Evolutionary conservation across 257 asterid genomes (phyloP).

Genomic region (Nicotiana undulata): DNA sequence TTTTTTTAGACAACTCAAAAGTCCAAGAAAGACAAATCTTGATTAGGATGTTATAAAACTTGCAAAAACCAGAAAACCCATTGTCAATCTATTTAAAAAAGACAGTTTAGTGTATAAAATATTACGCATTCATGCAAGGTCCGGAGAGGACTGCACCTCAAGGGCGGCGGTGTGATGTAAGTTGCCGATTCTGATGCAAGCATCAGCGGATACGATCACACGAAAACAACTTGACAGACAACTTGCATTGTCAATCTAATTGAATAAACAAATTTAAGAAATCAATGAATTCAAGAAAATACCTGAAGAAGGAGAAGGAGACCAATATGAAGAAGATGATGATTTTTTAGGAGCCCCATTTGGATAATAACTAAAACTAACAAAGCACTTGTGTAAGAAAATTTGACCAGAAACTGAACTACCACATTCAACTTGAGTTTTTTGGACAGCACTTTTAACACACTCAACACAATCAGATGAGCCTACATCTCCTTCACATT

Average conservation of each 20-base stretch:
- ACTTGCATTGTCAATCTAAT: not conserved
- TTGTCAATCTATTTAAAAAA: not conserved
- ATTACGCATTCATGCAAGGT: no score
- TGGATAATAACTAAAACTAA: constrained; percentile 54
- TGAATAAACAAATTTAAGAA: not conserved
- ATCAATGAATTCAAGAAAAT: not conserved
- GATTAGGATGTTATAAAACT: not conserved
- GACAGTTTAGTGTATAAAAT: no score
- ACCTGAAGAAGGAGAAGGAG: constrained; percentile 61
- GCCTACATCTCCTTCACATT: constrained; percentile 93
- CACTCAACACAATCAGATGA: constrained; percentile 74
- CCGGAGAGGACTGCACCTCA: no score
- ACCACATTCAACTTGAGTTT: constrained; percentile 96
- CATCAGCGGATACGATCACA: no score
- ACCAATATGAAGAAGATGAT: constrained; percentile 49
- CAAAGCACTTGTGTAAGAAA: constrained; percentile 76
- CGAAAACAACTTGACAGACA: no score
- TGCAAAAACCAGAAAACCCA: not conserved
- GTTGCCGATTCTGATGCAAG: no score
- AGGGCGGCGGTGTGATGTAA: no score
- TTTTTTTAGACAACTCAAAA: constrained; percentile 20
- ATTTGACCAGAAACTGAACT: constrained; percentile 80
- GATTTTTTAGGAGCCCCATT: constrained; percentile 65
- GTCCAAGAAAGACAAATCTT: not conserved
- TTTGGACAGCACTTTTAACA: constrained; percentile 82